Evolutionary conservation across 495 filamentous ascomycete genomes (phyloP).

Genomic region (Lasiosphaeriaceae sp.): DNA sequence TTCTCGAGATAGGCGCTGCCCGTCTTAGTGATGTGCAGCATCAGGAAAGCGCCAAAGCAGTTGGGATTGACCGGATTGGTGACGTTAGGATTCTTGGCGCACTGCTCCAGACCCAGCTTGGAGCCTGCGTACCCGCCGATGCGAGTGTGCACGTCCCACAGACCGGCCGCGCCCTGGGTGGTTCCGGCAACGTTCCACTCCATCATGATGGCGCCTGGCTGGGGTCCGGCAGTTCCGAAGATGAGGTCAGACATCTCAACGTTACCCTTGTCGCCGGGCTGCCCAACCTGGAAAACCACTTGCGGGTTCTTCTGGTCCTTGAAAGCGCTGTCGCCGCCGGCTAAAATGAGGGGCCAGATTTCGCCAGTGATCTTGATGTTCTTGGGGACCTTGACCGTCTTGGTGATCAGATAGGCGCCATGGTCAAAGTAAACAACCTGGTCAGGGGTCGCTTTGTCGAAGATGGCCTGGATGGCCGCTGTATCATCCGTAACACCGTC

Average conservation of each 20-base stretch:
- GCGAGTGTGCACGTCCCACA: constrained; percentile 94
- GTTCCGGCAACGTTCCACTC: constrained; percentile 80
- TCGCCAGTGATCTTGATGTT: constrained; percentile 84
- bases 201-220: constrained; percentile 83
- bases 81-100: constrained; percentile 63
- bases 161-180: constrained; percentile 64
- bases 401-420: constrained; percentile 79
- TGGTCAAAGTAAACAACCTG: constrained; percentile 90
- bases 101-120: constrained; percentile 69
- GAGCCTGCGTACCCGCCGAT: constrained; percentile 81
- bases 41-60: constrained; percentile 75
- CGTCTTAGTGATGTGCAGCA: constrained; percentile 70
- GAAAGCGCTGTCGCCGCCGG: constrained; percentile 63
- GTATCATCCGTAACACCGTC: constrained; percentile 70
- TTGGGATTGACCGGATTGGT: constrained; percentile 48
- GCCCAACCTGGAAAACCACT: constrained; percentile 72
- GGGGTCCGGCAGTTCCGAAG: constrained; percentile 71
- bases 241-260: constrained; percentile 85
- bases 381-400: constrained; percentile 78
- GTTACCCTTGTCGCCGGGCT: constrained; percentile 69
- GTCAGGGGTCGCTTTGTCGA: constrained; percentile 55
- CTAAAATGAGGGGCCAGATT: constrained; percentile 86
- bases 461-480: constrained; percentile 63
- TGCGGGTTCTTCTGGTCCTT: constrained; percentile 64
- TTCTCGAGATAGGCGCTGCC: constrained; percentile 84